Base-by-base conservation (phyloP, 345 rosid species). In the Dimocarpus longan region DNA sequence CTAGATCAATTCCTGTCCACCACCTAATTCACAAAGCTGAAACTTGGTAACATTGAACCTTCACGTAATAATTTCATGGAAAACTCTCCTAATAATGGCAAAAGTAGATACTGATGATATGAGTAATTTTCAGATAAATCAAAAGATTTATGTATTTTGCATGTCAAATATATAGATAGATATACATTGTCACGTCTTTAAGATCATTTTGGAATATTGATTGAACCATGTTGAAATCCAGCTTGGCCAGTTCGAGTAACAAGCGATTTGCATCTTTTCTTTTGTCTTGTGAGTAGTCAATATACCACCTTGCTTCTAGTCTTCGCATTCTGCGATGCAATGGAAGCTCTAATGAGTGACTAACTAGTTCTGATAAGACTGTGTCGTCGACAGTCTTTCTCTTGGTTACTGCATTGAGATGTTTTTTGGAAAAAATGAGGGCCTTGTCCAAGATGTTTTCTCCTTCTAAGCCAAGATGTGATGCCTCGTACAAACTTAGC, bases 401-500 rank as follows among this genome's bases (percentile, higher is more conserved):
- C 5, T 71, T 3, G 2, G 2, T 5, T 24, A 76, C 28, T 10
- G 60, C 18, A 18, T 63, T 56, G 13, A 89, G 87, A 50, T 70
- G 81, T 40, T 16, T 43, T 56, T 12, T 64, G 39, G 84, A 70
- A 8, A 80, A 76, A 18, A 13, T 9, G 6, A 1, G 73, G 43
- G 82, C 87, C 69, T 80, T 63, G 1, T 81, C 80, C 54, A 88
- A 44, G 12, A 84, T n/a, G 5, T 67, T 12, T 73, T 90, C 93
- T 64, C 76, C 87, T 81, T 84, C 88, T 2, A 56, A 40, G n/a
- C 68, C 80, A 13, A 86, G 62, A 62, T 71, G 63, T 0, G 93
- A 82, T 16, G 90, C 89, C 69, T 90, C 89, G 21, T 90, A 86
- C 39, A 88, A 54, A 63, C 87, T 82, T 59, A 86, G 62, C 59